A percentile compares a stretch with the other conserved stretches of the same genome.
phyloP scores from a whole-genome alignment of 306 rosid species.

The Pterocarpus macrocarpus region DNA sequence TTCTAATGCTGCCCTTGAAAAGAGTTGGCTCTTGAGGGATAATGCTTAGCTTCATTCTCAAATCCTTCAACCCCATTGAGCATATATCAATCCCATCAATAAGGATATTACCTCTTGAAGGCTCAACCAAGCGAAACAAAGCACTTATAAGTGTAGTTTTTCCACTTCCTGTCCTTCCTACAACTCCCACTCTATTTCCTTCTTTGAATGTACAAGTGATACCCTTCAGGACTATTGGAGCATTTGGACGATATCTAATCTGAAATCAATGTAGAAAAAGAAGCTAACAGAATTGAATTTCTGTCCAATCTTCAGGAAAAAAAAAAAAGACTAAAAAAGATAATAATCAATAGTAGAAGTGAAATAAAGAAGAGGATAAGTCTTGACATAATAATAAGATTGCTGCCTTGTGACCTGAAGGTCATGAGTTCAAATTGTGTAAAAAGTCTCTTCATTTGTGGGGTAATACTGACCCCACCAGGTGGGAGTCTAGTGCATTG shows the following conservation, averaged over 20 bases:
- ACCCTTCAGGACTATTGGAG: conserved; percentile 76
- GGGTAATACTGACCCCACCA: too few species aligned
- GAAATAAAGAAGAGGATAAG: too few species aligned
- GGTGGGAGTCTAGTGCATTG: too few species aligned
- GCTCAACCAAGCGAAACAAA: conserved; percentile 86
- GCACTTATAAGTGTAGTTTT: conserved; percentile 85
- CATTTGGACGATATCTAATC: conserved; percentile 73
- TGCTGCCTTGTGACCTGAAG: too few species aligned
- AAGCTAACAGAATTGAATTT: background rate
- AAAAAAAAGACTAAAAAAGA: too few species aligned
- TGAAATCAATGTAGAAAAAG: conserved; percentile 42
- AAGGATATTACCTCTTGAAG: conserved; percentile 61
- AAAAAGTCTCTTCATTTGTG: too few species aligned
- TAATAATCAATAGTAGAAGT: too few species aligned
- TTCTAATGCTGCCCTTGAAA: conserved; percentile 77
- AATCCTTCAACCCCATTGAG: conserved; percentile 78
- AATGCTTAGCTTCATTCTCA: conserved; percentile 76
- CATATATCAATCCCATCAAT: conserved; percentile 74
- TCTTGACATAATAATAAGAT: too few species aligned
- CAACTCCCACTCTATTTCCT: conserved; percentile 81
- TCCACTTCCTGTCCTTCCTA: conserved; percentile 91
- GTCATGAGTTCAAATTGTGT: too few species aligned
- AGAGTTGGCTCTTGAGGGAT: conserved; percentile 93
- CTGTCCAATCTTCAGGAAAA: background rate
- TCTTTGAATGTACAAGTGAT: conserved; percentile 74